phyloP scores from a whole-genome alignment of 768 basidiomycete genomes.

The Cystoderma amianthinum region DNA sequence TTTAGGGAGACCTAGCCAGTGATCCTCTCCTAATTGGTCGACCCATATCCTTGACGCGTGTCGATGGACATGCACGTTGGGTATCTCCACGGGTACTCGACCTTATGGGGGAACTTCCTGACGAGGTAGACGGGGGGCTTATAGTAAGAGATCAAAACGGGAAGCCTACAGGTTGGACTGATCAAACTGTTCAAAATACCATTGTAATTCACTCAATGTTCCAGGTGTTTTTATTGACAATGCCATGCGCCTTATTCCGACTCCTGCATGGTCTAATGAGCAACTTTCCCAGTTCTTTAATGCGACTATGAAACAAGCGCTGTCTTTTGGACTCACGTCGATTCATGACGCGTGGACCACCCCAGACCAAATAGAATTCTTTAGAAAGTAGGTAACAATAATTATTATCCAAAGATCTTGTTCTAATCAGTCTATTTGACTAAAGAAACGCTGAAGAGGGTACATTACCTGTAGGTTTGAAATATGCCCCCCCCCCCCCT shows the following conservation, averaged over 20 bases:
- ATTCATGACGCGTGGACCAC: conserved; percentile 76
- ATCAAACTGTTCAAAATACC: not conserved
- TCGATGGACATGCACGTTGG: conserved; percentile 87
- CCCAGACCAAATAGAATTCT: conserved; percentile 52
- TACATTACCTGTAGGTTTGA: conserved; percentile 54
- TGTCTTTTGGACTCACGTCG: conserved; percentile 76
- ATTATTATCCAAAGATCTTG: too few relatives aligned
- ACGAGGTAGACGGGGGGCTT: conserved; percentile 62
- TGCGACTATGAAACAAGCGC: conserved; percentile 58
- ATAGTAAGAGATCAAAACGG: conserved; percentile 60
- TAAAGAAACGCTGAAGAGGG: conserved; percentile 62
- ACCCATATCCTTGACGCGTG: conserved; percentile 65
- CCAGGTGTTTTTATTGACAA: conserved; percentile 80
- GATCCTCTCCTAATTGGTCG: conserved; percentile 64
- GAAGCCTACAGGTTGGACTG: conserved; percentile 53
- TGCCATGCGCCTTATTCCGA: conserved; percentile 71
- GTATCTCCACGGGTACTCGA: conserved; percentile 71
- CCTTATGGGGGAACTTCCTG: conserved; percentile 53
- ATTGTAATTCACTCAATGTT: not conserved
- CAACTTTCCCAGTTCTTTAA: conserved; percentile 54
- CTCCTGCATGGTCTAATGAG: conserved; percentile 56
- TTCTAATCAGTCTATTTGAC: too few relatives aligned
- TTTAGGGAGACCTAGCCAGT: conserved; percentile 68
- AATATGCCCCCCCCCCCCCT: not conserved
- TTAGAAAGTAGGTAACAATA: conserved; percentile 49